Base-by-base conservation (phyloP, 2,329 filamentous ascomycete genomes). In the Aspergillus quadricinctus region DNA sequence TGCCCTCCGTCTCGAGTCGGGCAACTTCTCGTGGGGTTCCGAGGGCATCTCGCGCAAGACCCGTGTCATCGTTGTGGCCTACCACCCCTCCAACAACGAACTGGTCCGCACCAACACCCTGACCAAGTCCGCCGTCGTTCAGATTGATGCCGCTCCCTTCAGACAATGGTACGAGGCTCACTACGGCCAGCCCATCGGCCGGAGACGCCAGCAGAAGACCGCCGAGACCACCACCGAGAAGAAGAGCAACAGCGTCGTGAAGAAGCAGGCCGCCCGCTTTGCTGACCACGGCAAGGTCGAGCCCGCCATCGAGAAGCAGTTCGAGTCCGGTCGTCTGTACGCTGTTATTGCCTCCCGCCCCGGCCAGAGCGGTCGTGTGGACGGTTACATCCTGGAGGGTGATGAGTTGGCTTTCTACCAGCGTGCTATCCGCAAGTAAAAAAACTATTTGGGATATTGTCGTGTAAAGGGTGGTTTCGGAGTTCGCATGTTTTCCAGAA, bases 11-110 rank as follows among this genome's bases (percentile, higher is more conserved):
- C 90, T 99, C 83, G 94, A 99, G 79, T 88, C 91, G 67, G 94
- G 94, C 78, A 99, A 99, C 88, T 99, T 97, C 83, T 92, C 92
- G 74, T 99, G 94, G 94, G 93, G 90, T 75, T 97, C 92, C 68
- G 94, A 99, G 86, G 92, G 93, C 76, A 84, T 92, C 81, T 90
- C 93, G 81, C 93, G 94, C 88, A 99, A 99, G 88, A 92, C 90
- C 81, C 94, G 95, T 85, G 90, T 99, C 79, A 97, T 99, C 79
- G 92, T 84, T 75, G 95, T 99, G 82, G 89, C 88, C 78, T 99
- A 92, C 90, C 95, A 99, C 83, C 95, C 94, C 64, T 97, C 93
- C 79, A 99, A 99, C 92, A 99, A 99, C 91, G 94, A 99, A 84
- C 87, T 99, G 72, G 92, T 99, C 85, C 94, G 94, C 77, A 99